Conservation (phyloP, 108 stramenopile genomes). For the Hondaea fermentalgiana region DNA sequence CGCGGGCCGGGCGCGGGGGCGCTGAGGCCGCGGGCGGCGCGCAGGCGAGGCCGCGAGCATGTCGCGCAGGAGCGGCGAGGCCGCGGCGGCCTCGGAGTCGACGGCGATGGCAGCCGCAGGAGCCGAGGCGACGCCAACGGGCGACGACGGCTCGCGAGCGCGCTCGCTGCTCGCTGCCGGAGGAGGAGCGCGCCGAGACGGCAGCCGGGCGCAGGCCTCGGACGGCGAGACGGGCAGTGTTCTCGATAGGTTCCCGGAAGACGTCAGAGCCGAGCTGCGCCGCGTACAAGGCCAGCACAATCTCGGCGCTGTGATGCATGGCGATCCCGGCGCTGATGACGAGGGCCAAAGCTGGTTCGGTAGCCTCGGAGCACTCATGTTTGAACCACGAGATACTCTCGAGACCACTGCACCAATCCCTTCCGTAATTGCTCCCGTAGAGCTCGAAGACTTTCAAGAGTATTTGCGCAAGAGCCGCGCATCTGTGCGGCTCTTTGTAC, state of each 20-base stretch:
- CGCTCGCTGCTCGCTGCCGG: no score
- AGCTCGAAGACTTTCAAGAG: constrained; percentile 11
- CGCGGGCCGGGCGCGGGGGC: no score
- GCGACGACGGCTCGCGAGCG: no score
- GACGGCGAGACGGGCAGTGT: not conserved
- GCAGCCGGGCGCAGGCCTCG: no score
- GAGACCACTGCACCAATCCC: not conserved
- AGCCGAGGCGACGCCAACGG: no score
- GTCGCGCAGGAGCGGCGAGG: no score
- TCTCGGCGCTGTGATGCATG: not conserved
- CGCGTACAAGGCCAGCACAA: not conserved
- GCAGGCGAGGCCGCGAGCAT: no score
- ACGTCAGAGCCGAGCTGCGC: not conserved
- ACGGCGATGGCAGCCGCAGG: no score
- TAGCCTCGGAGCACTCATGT: not conserved
- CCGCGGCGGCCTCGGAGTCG: no score
- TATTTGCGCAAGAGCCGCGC: not conserved
- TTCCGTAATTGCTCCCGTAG: not conserved
- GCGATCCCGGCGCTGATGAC: not conserved
- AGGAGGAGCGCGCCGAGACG: no score
- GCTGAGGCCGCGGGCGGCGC: no score
- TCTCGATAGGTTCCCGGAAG: not conserved
- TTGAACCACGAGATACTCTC: not conserved
- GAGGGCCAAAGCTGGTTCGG: not conserved
- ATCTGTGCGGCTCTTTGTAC: not conserved